Evolutionary conservation across 2,329 filamentous ascomycete species (phyloP), one percentile per base, ranked within the genome.

Genomic region (Meredithiella fracta): DNA sequence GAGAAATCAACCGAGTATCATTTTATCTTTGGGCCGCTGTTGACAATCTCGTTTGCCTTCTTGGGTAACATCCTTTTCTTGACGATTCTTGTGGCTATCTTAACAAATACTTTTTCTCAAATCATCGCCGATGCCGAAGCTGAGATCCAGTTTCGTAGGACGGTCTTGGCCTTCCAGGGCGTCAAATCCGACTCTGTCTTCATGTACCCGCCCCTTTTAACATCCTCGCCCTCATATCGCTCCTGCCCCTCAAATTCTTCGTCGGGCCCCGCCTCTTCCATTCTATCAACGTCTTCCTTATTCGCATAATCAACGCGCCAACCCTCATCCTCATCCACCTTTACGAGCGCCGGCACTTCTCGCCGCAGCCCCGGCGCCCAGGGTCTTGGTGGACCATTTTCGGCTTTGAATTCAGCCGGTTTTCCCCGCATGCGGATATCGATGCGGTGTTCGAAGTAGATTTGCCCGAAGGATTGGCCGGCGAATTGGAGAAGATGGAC

Each of bases 21-120:
- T 64, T 71, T 77, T 65, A 67, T 84, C 23, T 73, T 86, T 2
- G 83, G 83, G 0, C 83, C 83, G 0, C 71, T 77, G 0, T 70
- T 87, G 8, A 86, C 86, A 77, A 75, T 86, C 57, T 73, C 78
- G 3, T 87, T 86, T 65, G 82, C 83, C 3, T 86, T 86, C 63
- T 70, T 87, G 6, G 83, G 83, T 52, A 86, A 87, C 65, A 86
- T 82, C 0, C 73, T 87, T 40, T 86, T 87, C 68, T 70, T 86
- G 42, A 86, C 83, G 1, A 83, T 87, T 60, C 72, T 86, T 1
- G 82, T 87, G 1, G 83, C 83, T 17, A 85, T 86, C 69, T 74
- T 87, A 31, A 82, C 77, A 57, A 85, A 84, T 63, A 86, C 82
- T 0, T 86, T 86, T 63, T 79, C 78, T 55, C 80, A 78, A 55